These are phyloP conservation scores for Phaeosphaeria sp. DNA, from an alignment of 2,329 filamentous ascomycete species.

Conservation along the genomic window DNA sequence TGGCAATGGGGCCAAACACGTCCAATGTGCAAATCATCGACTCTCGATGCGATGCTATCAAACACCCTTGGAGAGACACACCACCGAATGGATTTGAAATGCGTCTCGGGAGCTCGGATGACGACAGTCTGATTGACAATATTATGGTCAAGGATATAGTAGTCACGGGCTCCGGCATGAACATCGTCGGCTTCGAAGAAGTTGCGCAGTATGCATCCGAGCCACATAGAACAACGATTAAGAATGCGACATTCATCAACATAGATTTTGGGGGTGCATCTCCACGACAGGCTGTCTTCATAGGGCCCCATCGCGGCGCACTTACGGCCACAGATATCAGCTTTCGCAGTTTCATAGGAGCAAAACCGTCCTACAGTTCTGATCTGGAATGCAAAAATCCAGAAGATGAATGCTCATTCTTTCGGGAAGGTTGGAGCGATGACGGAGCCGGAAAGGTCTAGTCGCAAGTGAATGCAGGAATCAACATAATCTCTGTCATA, in stretches of 20 bases:
- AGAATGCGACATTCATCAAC: conserved; percentile 19
- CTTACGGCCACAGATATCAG: conserved; percentile 8
- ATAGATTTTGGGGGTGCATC: conserved; percentile 7
- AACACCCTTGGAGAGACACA: background rate
- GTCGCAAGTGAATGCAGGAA: background rate
- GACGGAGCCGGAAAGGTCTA: background rate
- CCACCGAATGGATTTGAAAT: background rate
- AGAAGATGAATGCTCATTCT: conserved; percentile 12
- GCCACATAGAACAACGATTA: conserved; percentile 9
- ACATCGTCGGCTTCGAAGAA: background rate
- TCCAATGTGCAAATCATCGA: background rate
- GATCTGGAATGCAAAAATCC: conserved; percentile 8
- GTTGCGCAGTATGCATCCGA: background rate
- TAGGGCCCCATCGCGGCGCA: conserved; percentile 3
- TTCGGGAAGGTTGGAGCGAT: background rate
- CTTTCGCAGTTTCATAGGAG: conserved; percentile 13
- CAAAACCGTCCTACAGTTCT: conserved; percentile 5
- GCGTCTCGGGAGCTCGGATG: background rate
- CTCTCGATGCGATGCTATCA: background rate
- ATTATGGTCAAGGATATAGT: background rate
- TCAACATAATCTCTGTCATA: background rate
- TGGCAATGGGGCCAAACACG: background rate
- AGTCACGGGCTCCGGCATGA: background rate
- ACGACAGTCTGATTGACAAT: background rate
- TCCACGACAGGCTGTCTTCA: conserved; percentile 7